Evolutionary conservation across 305 asterid species (phyloP), one percentile per base, ranked within the genome.

Genomic region (Fraxinus paxiana): DNA sequence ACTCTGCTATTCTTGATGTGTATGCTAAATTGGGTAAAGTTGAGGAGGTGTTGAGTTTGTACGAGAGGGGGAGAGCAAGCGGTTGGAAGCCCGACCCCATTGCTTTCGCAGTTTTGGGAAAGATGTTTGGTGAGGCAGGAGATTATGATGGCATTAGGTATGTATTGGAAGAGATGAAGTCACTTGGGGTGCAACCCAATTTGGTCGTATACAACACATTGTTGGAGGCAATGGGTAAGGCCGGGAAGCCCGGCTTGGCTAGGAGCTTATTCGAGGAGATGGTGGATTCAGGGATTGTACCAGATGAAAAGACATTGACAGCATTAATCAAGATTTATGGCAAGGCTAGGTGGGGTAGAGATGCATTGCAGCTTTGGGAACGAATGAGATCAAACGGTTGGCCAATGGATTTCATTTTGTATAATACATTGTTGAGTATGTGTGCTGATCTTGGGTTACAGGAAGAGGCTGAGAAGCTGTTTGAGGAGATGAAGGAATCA

Each of bases 371-470:
- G 77, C 91, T 96, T 37, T 96, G 98, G 98, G 97, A 94, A 56
- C 73, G 97, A 76, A 94, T 96, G 97, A 92, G 82, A 85, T 80
- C 77, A 13, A 94, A 94, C 0, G 89, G 92, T 0, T 96, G 99
- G 99, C 98, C 99, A 10, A 89, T 92, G 85, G 98, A 96, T 82
- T 92, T 94, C 85, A 89, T 92, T 54, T 77, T 96, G 88, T 92
- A 92, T 59, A 96, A 94, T 81, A 89, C 98, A 0, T 84, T 96
- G 92, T 81, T 96, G 82, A 92, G 95, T 83, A 94, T 92, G 99
- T 96, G 97, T 88, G 99, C 98, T 67, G 98, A 96, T 89, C 88
- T 96, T 76, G 99, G 97, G 30, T 85, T 95, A 85, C 93, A 92
- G 80, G 94, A 92, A 38, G 98, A 92, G 83, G 99, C 94, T 0